Conservation (phyloP, 768 basidiomycete species). For the Mycena rosella region DNA sequence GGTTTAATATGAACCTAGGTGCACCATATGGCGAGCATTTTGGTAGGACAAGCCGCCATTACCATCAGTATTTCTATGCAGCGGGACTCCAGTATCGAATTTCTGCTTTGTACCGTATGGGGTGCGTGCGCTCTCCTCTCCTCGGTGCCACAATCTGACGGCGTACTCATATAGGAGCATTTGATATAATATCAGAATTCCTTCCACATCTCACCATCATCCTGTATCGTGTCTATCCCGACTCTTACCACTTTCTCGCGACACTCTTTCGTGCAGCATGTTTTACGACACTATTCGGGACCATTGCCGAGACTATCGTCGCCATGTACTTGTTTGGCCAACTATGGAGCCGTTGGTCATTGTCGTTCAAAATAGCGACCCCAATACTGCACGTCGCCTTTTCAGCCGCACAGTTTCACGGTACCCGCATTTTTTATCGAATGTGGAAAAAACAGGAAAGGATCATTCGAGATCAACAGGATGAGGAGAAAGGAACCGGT, state of each 20-base stretch:
- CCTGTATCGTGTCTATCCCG: conserved; percentile 20
- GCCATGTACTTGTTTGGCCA: conserved; percentile 15
- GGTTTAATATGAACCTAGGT: background rate
- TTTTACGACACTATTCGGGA: conserved; percentile 13
- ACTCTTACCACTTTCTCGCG: conserved; percentile 7
- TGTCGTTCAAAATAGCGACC: conserved; percentile 15
- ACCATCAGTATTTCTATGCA: conserved; percentile 8
- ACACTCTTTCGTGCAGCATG: conserved; percentile 18
- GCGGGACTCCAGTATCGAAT: conserved; percentile 16
- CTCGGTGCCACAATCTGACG: background rate
- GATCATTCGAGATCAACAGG: conserved; percentile 12
- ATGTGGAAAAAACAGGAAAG: conserved; percentile 21
- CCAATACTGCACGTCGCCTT: conserved; percentile 15
- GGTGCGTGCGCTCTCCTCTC: conserved; percentile 2
- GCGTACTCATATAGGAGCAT: conserved; percentile 8
- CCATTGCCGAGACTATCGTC: conserved; percentile 13
- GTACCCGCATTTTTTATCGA: conserved; percentile 17
- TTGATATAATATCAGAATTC: conserved; percentile 22
- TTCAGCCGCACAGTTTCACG: conserved; percentile 20
- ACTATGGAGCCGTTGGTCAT: conserved; percentile 13
- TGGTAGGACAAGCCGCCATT: conserved; percentile 13
- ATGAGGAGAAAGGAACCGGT: background rate
- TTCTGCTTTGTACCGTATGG: conserved; percentile 23
- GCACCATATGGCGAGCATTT: conserved; percentile 18
- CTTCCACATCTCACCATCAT: conserved; percentile 17